Percentiles rank a stretch among this genome's conserved stretches.
phyloP scores from a whole-genome alignment of 2,329 filamentous ascomycete genomes.

The Aspergillus luchuensis region DNA sequence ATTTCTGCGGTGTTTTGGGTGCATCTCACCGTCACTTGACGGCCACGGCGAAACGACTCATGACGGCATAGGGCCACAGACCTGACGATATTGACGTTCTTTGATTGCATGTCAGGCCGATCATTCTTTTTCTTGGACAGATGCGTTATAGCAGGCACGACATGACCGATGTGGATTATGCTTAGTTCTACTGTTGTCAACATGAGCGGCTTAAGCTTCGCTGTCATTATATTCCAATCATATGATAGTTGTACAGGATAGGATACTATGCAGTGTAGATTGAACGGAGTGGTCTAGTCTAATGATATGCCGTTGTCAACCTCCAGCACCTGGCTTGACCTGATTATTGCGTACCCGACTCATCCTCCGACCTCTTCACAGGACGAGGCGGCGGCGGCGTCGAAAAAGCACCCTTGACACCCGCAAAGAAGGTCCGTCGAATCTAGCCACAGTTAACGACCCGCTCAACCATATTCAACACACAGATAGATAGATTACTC shows the following conservation, averaged over 20 bases:
- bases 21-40: slow-evolving; percentile 21
- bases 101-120: slow-evolving; percentile 17
- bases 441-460: slow-evolving; percentile 29
- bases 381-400: slow-evolving; percentile 34
- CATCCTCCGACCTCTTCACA: slow-evolving; percentile 24
- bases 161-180: slow-evolving; percentile 19
- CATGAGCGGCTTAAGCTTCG: background rate
- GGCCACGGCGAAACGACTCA: slow-evolving; percentile 29
- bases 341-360: slow-evolving; percentile 10
- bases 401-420: slow-evolving; percentile 36
- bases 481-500: slow-evolving; percentile 10
- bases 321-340: background rate
- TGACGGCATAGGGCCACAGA: slow-evolving; percentile 25
- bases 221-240: background rate
- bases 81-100: slow-evolving; percentile 18
- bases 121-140: slow-evolving; percentile 15
- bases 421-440: slow-evolving; percentile 37
- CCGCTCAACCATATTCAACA: background rate
- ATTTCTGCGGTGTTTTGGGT: slow-evolving; percentile 27
- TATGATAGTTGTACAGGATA: background rate
- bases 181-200: slow-evolving; percentile 4
- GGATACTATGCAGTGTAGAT: background rate
- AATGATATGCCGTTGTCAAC: too few relatives aligned
- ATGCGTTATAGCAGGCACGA: slow-evolving; percentile 16
- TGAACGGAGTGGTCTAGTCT: background rate